Percentiles rank a stretch among this genome's conserved stretches.
These are phyloP conservation scores for Naganishia liquefaciens DNA, from an alignment of 1,284 basidiomycete species.

Conservation along the genomic window DNA sequence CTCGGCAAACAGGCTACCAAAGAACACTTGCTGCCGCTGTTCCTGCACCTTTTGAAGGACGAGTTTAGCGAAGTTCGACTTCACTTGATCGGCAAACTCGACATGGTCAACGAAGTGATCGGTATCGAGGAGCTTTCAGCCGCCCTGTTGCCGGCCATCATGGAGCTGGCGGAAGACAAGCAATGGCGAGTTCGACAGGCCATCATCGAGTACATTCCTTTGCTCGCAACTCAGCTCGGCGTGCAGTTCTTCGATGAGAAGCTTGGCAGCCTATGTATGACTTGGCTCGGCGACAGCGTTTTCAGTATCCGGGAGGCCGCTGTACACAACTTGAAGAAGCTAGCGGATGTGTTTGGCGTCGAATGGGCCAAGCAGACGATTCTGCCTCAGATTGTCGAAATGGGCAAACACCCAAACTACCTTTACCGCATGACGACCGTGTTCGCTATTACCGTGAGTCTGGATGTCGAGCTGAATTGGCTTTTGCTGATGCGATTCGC, in stretches of 20 bases:
- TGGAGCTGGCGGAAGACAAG: constrained; percentile 98
- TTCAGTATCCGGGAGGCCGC: constrained; percentile 98
- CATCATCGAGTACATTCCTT: constrained; percentile 98
- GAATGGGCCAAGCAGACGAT: constrained; percentile 95
- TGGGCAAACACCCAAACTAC: constrained; percentile 97
- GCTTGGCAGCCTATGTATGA: constrained; percentile 95
- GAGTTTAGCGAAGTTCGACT: constrained; percentile 98
- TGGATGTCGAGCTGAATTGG: constrained; percentile 1
- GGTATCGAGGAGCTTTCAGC: constrained; percentile 95
- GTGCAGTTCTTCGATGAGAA: constrained; percentile 98
- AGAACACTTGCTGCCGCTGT: constrained; percentile 94
- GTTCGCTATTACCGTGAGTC: constrained; percentile 89
- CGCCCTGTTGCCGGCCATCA: constrained; percentile 94
- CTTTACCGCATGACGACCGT: constrained; percentile 99
- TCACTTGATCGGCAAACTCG: constrained; percentile 98
- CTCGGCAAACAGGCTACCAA: constrained; percentile 93
- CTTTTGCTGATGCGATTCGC: constrained; percentile 27
- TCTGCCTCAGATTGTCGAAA: constrained; percentile 95
- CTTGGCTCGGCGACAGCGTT: constrained; percentile 97
- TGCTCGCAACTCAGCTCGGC: constrained; percentile 94
- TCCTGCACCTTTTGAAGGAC: constrained; percentile 94
- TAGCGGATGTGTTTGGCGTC: constrained; percentile 98
- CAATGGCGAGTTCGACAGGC: constrained; percentile 99
- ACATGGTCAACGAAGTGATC: constrained; percentile 97
- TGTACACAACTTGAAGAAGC: constrained; percentile 92